These are phyloP conservation scores for Vaccinium vitisidaea DNA, from an alignment of 148 eudicot species.

Conservation along the genomic window DNA sequence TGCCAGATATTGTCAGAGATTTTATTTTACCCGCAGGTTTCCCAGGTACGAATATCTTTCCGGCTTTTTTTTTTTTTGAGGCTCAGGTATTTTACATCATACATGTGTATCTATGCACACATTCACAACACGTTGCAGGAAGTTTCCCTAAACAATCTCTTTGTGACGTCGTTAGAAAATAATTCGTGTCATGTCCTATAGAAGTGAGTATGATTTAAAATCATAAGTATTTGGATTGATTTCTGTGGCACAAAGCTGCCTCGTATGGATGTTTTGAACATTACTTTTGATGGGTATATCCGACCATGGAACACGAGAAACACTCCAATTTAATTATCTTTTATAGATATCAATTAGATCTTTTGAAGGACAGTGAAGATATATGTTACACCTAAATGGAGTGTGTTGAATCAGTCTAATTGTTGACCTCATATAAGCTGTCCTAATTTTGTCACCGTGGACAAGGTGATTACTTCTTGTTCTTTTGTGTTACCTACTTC, in stretches of 20 bases:
- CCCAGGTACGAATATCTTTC: conserved; percentile 52
- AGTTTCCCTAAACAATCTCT: not conserved
- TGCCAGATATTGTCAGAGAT: conserved; percentile 62
- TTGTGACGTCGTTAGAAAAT: not conserved
- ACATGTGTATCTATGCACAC: too few relatives aligned
- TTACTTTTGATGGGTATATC: not conserved
- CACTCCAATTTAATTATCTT: not conserved
- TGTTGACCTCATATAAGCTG: too few relatives aligned
- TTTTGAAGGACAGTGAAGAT: not conserved
- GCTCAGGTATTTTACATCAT: not conserved
- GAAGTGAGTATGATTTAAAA: too few relatives aligned
- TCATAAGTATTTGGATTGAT: too few relatives aligned
- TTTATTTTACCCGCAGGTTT: conserved; percentile 82
- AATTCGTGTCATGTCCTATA: too few relatives aligned
- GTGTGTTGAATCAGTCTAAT: not conserved
- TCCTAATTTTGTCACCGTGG: not conserved
- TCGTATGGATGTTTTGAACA: not conserved
- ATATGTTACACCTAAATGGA: not conserved
- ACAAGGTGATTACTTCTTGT: not conserved
- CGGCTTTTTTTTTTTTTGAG: not conserved
- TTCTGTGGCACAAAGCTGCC: too few relatives aligned
- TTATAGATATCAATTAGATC: not conserved
- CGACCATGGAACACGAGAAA: not conserved
- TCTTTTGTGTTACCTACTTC: not conserved
- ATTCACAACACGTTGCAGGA: too few relatives aligned